Base-by-base conservation (phyloP, 305 asterid species). In the Galium porrigens region DNA sequence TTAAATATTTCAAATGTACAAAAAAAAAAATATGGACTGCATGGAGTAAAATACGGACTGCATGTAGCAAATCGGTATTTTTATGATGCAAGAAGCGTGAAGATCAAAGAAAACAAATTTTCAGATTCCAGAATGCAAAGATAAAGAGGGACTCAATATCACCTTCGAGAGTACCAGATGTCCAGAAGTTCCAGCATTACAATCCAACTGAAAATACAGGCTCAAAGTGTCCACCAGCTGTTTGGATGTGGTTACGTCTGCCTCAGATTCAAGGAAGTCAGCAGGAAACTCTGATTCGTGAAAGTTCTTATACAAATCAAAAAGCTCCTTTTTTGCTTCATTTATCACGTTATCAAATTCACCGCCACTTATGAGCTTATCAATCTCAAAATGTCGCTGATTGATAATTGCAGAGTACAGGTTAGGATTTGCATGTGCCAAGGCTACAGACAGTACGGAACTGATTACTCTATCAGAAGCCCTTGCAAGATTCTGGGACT, bases 91-190 rank as follows among this genome's bases (percentile, higher is more conserved):
- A 69, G 66, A 20, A 2, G n/a, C 27, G 6, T 11, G 14, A 29
- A 14, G 39, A 57, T n/a, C 42, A 15, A 22, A 17, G 12, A 30
- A 55, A 3, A 57, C 12, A 30, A 30, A 18, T 32, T 58, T 3
- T 53, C 53, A 14, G 68, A 27, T 61, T 57, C 14, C 34, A 55
- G 48, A 36, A 57, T 41, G 33, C 34, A 67, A 11, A 42, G 48
- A 59, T 12, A 68, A 48, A 68, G 52, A 66, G 67, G 27, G 25
- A 73, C 55, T 70, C 59, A 60, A 74, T 32, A 70, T 64, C 78
- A 89, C 99, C 95, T 80, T 85, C 52, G 96, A 78, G 74, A 79
- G 83, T 70, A 80, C 78, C 29, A 56, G 64, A 74, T 75, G 80
- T 56, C 87, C 87, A 67, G 67, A 81, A 61, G 77, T 79, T 67